Percentiles rank a stretch among this genome's conserved stretches.
These are phyloP conservation scores for Neolentinus lepideus DNA, from an alignment of 1,284 basidiomycete species.

Conservation along the genomic window DNA sequence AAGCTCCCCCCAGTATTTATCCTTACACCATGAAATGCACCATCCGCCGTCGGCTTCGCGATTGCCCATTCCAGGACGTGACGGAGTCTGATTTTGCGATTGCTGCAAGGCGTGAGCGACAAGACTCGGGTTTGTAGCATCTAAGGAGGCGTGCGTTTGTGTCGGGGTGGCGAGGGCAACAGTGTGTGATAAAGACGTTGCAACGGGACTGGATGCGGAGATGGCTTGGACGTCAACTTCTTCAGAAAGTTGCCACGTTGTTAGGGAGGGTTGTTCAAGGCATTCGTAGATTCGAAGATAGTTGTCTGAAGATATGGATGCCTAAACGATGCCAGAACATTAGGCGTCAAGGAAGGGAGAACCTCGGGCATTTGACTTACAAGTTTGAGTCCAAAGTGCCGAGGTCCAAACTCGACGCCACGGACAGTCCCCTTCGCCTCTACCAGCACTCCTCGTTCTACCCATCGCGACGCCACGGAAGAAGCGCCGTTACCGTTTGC, in stretches of 20 bases:
- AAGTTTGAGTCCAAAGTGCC: conserved; percentile 80
- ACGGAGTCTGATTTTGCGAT: conserved; percentile 34
- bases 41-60: conserved; percentile 85
- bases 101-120: conserved; percentile 58
- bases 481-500: conserved; percentile 6
- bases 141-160: conserved; percentile 47
- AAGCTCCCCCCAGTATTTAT: conserved; percentile 88
- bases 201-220: conserved; percentile 31
- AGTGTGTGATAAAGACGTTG: conserved; percentile 39
- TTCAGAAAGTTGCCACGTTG: conserved; percentile 74
- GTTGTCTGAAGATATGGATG: conserved; percentile 82
- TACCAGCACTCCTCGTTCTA: conserved; percentile 66
- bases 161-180: conserved; percentile 62
- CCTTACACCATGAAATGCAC: conserved; percentile 91
- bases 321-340: conserved; percentile 34
- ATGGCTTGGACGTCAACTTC: conserved; percentile 71
- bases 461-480: conserved; percentile 46
- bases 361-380: conserved; percentile 36
- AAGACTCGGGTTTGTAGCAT: conserved; percentile 45
- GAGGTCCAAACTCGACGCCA: conserved; percentile 79
- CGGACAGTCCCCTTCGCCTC: conserved; percentile 84
- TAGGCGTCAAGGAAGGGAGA: background rate
- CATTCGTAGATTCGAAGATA: conserved; percentile 86
- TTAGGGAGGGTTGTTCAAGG: conserved; percentile 73
- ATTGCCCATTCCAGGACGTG: conserved; percentile 51